Conservation (phyloP, 805 yeast species). For the Barnettozyma siamensis region DNA sequence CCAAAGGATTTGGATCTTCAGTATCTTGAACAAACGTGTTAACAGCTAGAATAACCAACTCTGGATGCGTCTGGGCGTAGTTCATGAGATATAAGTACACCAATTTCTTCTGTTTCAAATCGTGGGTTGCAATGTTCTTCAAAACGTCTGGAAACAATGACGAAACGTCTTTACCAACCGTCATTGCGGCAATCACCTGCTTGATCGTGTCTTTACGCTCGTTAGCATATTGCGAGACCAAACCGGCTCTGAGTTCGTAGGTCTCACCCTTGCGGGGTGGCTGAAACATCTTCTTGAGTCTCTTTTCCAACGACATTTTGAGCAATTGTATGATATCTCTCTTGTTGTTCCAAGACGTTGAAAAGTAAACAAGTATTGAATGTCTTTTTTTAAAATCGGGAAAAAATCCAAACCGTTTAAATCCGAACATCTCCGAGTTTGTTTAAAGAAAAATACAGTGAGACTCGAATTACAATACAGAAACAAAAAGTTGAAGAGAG, state of each 20-base stretch:
- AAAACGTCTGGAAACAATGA: slow-evolving; percentile 91
- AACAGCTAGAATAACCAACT: slow-evolving; percentile 90
- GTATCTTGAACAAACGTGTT: slow-evolving; percentile 94
- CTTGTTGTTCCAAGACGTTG: neutral
- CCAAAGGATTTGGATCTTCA: slow-evolving; percentile 94
- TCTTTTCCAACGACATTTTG: slow-evolving; percentile 38
- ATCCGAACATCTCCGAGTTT: neutral
- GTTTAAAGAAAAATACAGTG: too few species aligned
- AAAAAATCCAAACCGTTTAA: neutral
- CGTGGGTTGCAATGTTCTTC: slow-evolving; percentile 95
- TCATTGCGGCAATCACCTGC: slow-evolving; percentile 96
- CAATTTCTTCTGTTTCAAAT: slow-evolving; percentile 91
- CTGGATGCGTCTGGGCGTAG: slow-evolving; percentile 95
- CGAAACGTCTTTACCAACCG: slow-evolving; percentile 94
- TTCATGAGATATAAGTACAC: slow-evolving; percentile 94
- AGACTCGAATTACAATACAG: neutral
- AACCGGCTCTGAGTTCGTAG: slow-evolving; percentile 82
- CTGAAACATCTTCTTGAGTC: slow-evolving; percentile 51
- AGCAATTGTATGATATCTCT: too few species aligned
- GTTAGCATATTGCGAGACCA: slow-evolving; percentile 90
- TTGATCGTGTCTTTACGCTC: slow-evolving; percentile 97
- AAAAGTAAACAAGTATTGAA: neutral
- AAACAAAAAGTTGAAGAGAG: neutral
- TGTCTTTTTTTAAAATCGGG: neutral
- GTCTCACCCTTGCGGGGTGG: slow-evolving; percentile 70